phyloP scores from a whole-genome alignment of 805 yeast genomes.

The Yarrowia deformans region DNA sequence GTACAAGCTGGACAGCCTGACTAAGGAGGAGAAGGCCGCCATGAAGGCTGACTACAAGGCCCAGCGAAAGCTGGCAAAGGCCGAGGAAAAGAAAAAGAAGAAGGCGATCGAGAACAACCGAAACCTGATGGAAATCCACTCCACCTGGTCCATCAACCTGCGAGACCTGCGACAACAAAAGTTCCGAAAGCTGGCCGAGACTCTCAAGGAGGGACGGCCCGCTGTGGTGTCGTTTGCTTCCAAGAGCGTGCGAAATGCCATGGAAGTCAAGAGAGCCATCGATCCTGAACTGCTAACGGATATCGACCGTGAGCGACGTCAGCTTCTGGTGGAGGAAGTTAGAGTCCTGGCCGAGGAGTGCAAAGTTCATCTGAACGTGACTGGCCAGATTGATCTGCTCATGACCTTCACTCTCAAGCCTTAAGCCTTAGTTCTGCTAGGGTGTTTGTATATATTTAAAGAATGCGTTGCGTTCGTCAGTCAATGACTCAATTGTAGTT shows the following conservation, averaged over 20 bases:
- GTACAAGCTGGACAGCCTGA: constrained; percentile 25
- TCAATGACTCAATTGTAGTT: too few relatives aligned
- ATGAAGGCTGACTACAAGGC: constrained; percentile 32
- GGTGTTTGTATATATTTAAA: constrained; percentile 29
- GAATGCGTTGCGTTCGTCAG: too few relatives aligned
- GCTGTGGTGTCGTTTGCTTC: constrained; percentile 35
- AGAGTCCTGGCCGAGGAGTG: constrained; percentile 44
- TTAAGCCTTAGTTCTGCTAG: constrained; percentile 6
- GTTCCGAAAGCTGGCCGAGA: constrained; percentile 33
- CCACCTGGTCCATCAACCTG: constrained; percentile 32
- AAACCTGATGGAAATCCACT: constrained; percentile 28
- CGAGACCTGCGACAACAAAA: constrained; percentile 29
- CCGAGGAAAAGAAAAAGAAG: constrained; percentile 22
- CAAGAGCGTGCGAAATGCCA: constrained; percentile 17
- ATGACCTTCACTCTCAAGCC: constrained; percentile 42
- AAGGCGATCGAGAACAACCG: constrained; percentile 28
- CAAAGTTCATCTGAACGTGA: constrained; percentile 44
- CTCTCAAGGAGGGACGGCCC: constrained; percentile 36
- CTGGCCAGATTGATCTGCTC: constrained; percentile 44
- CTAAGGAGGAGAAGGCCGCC: constrained; percentile 23
- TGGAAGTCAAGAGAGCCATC: neutral
- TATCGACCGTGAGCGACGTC: constrained; percentile 47
- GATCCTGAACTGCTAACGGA: constrained; percentile 14
- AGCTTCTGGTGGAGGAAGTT: constrained; percentile 45
- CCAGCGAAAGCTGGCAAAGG: constrained; percentile 32